Base-by-base conservation (phyloP, 73 alveolate species). In the Symbiodinium natans region DNA sequence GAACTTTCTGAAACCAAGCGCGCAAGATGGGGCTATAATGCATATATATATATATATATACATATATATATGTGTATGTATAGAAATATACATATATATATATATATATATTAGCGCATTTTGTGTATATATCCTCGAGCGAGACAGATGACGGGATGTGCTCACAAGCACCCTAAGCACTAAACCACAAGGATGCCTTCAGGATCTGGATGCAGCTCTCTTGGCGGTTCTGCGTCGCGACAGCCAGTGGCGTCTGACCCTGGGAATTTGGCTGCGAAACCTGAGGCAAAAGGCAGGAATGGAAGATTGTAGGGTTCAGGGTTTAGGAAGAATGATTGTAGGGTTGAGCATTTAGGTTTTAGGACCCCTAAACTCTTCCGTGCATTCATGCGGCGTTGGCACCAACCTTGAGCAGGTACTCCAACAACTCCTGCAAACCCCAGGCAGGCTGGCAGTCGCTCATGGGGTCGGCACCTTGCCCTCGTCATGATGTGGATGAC, bases 341-440 rank as follows among this genome's bases (percentile, higher is more conserved):
- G 19, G 10, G 71, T 13, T n/a, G n/a, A n/a, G n/a, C n/a, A n/a
- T n/a, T n/a, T n/a, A n/a, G n/a, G n/a, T n/a, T n/a, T n/a, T n/a
- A n/a, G n/a, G n/a, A n/a, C n/a, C 74, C 74, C 5, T 21, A 56
- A 56, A 56, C 1, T 74, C 36, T 31, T 6, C 43, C 4, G 6
- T 7, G 36, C 83, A 3, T 11, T 43, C 93, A 42, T 27, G 93
- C 9, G 1, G 46, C 93, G 74, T 84, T 56, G 41, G 83, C 94
- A 8, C 94, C 94, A 39, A 86, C 84, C 83, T 86, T 86, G 48
- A 86, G 83, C 5, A 86, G 94, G 40, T 86, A 86, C 94, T 86
- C 94, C 40, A 86, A 25, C 29, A 86, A 84, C 84, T 86, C 94
- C 94, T 86, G 33, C 33, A 74, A 84, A 54, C 63, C 94, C 29